A percentile compares a stretch with the other conserved stretches of the same genome.
Conservation (phyloP, 768 basidiomycete species). For the Boletus patriciae region DNA sequence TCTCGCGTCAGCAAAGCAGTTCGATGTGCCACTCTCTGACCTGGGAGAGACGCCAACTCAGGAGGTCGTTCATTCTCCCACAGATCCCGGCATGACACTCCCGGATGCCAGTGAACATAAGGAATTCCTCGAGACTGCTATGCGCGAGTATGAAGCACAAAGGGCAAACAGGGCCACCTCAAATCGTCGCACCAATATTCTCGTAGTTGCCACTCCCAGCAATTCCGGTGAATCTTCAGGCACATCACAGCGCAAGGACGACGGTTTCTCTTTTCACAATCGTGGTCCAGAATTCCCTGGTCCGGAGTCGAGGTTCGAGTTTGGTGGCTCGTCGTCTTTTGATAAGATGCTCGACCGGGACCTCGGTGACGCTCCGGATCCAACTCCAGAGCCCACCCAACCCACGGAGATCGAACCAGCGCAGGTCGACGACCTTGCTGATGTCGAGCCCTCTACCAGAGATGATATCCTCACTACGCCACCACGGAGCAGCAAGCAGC, state of each 20-base stretch:
- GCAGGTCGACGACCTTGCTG: conserved; percentile 4
- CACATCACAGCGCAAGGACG: conserved; percentile 14
- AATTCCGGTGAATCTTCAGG: conserved; percentile 36
- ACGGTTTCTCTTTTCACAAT: conserved; percentile 9
- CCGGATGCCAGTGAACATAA: conserved; percentile 40
- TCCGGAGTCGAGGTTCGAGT: conserved; percentile 35
- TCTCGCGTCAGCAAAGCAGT: conserved; percentile 47
- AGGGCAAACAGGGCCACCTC: conserved; percentile 14
- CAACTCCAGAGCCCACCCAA: conserved; percentile 23
- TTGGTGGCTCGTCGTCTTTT: conserved; percentile 43
- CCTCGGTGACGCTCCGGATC: conserved; percentile 23
- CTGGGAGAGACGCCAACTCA: conserved; percentile 40
- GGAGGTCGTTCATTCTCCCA: conserved; percentile 26
- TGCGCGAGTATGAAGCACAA: conserved; percentile 28
- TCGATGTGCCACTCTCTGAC: conserved; percentile 59
- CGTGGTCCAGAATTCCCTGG: conserved; percentile 15
- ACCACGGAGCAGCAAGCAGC: conserved; percentile 1
- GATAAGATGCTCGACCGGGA: conserved; percentile 40
- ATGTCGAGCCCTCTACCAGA: conserved; percentile 1
- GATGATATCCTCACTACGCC: background rate
- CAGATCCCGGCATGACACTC: conserved; percentile 54
- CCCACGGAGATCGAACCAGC: conserved; percentile 4
- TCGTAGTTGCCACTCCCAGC: conserved; percentile 57
- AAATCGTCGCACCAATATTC: conserved; percentile 24
- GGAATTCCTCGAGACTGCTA: conserved; percentile 21